Evolutionary conservation across 1,284 basidiomycete species (phyloP).

Genomic region (Peniophora sp.): DNA sequence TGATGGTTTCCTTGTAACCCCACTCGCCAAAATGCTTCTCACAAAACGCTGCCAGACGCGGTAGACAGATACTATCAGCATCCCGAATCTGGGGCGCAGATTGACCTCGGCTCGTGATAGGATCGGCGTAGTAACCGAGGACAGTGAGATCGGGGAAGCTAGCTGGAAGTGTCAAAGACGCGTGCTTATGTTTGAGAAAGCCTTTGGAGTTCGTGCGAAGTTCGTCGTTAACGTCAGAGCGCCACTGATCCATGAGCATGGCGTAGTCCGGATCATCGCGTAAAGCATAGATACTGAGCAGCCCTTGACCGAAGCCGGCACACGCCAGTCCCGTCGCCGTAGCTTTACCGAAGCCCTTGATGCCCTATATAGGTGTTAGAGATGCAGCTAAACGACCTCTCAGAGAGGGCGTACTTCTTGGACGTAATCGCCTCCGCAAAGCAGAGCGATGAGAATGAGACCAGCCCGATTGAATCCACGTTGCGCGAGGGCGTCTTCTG

Average conservation of each 20-base stretch:
- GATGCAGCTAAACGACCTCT: slow-evolving; percentile 58
- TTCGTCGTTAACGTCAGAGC: slow-evolving; percentile 27
- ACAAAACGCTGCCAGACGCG: slow-evolving; percentile 49
- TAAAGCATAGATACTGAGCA: slow-evolving; percentile 52
- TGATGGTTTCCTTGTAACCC: slow-evolving; percentile 73
- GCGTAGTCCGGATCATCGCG: slow-evolving; percentile 58
- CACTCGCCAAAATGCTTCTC: slow-evolving; percentile 81
- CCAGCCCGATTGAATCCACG: slow-evolving; percentile 65
- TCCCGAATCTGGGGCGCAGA: slow-evolving; percentile 54
- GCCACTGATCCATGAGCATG: slow-evolving; percentile 12
- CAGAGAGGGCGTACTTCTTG: slow-evolving; percentile 54
- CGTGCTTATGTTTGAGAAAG: slow-evolving; percentile 59
- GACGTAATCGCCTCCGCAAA: slow-evolving; percentile 86
- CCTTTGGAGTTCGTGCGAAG: slow-evolving; percentile 10
- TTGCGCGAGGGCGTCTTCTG: slow-evolving; percentile 62
- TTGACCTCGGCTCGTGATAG: slow-evolving; percentile 36
- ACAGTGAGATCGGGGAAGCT: slow-evolving; percentile 63
- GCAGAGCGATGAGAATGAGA: slow-evolving; percentile 78
- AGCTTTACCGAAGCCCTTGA: too few species aligned
- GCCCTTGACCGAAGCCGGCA: slow-evolving; percentile 62
- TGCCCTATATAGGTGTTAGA: slow-evolving; percentile 26
- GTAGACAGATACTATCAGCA: slow-evolving; percentile 46
- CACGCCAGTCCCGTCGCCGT: slow-evolving; percentile 42
- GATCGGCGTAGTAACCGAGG: slow-evolving; percentile 68
- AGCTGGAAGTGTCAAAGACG: slow-evolving; percentile 50